Base-by-base conservation (phyloP, 495 filamentous ascomycete species). In the Penicillium turbatum region DNA sequence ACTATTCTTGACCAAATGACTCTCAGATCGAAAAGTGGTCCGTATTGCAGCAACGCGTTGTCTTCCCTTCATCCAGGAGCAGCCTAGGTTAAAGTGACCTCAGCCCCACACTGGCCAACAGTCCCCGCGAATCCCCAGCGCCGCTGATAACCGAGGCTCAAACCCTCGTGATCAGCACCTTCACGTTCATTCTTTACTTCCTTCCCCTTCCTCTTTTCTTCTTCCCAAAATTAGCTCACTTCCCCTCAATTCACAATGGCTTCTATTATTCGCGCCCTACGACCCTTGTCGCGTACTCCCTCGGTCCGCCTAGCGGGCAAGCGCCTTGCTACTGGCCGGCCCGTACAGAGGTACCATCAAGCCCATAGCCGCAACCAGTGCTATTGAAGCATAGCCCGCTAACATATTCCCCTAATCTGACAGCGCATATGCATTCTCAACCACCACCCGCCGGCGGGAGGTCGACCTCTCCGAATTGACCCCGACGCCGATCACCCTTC, bases 401-500 rank as follows among this genome's bases (percentile, higher is more conserved):
- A 31, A 52, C 42, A 1, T 1, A 44, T 24, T 27, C 31, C 30
- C 15, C 15, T 17, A 15, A n/a, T n/a, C 4, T 37, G 49, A 17
- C 55, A 87, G 78, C 59, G 72, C 79, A 58, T 79, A 87, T 76
- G 75, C 83, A 16, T 81, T 95, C 59, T 89, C 88, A n/a, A 82
- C 83, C 27, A 90, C 88, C 0, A 56, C 79, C 48, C 70, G 75
- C 52, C 80, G 81, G 54, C 82, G 77, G 51, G 71, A 80, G 35
- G 66, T 73, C 50, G 87, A 89, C 67, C 76, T 93, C 55, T 76
- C 80, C 51, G 79, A 81, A 27, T 75, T 95, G 59, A 83, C 85
- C 6, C 93, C 93, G 0, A 97, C 92, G 0, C 95, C 93, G 21
- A 97, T 99, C 72, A 86, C 87, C 51, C 90, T 92, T 73, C 71